Evolutionary conservation across 2,329 filamentous ascomycete genomes (phyloP), one percentile per base, ranked within the genome.

Genomic region (Pseudogymnoascus destructans): DNA sequence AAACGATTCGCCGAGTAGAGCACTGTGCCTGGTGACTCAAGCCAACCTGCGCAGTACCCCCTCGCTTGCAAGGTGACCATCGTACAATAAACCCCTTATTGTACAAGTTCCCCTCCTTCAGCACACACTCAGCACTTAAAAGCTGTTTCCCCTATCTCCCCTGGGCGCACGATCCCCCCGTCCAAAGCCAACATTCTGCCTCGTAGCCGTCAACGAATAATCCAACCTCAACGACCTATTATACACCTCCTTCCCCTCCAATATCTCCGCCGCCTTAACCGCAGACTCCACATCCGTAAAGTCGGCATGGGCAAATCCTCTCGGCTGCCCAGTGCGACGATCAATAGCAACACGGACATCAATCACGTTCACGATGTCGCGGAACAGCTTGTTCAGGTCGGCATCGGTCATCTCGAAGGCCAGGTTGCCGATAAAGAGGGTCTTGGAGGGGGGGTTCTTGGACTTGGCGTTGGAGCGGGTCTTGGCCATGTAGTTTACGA

Each of bases 321-420:
- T 79, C 35, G 87, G 86, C 73, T 87, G 85, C 49, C 89, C 89
- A 5, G 87, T 90, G 63, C 82, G 78, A 65, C 87, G 81, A 72
- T 95, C 89, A 65, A 93, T 86, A 57, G 89, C 86, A 59, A 95
- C 85, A 61, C 90, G 83, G 54, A 95, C 83, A 66, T 91, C 87
- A 58, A 78, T 73, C 54, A 92, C 78, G 69, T 87, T 85, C 55
- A 78, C 74, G 60, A 95, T 75, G 21, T 81, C 78, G 59, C 78
- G 75, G 78, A 95, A 92, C 23, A 95, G 72, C 57, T 82, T 77
- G 72, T 91, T 90, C 58, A 95, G 76, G 66, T 95, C 89, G 58
- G 81, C 80, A 68, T 95, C 89, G 7, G 86, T 87, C 74, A 91
- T 86, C 73, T 95, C 87, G 68, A 87, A 93, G 9, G 87, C 84